These are phyloP conservation scores for Aspergillus ibericus DNA, from an alignment of 2,329 filamentous ascomycete species.

Conservation along the genomic window DNA sequence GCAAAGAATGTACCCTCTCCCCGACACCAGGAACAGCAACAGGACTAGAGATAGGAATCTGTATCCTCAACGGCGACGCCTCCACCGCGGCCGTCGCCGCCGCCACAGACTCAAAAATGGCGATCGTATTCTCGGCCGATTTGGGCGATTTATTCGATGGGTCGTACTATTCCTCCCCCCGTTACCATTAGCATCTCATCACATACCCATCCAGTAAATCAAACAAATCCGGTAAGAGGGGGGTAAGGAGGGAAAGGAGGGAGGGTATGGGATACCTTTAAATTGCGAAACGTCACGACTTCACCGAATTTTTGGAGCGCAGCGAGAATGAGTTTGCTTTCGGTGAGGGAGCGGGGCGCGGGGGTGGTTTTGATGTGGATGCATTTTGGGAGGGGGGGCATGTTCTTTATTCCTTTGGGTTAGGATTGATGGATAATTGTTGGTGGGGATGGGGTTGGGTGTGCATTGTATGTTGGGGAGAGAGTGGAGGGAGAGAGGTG, in stretches of 20 bases:
- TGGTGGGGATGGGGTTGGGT: neutral
- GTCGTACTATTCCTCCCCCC: constrained; percentile 30
- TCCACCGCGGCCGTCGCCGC: constrained; percentile 35
- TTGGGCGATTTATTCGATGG: constrained; percentile 24
- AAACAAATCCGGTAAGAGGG: too few relatives aligned
- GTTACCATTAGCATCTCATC: too few relatives aligned
- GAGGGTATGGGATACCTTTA: constrained; percentile 28
- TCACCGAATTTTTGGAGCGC: constrained; percentile 45
- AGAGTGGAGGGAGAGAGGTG: neutral
- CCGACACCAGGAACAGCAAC: too few relatives aligned
- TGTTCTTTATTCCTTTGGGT: neutral
- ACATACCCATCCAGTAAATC: too few relatives aligned
- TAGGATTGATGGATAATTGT: too few relatives aligned
- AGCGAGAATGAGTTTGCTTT: constrained; percentile 37
- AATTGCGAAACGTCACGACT: constrained; percentile 39
- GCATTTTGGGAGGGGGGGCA: constrained; percentile 22
- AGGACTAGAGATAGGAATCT: constrained; percentile 14
- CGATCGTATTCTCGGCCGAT: constrained; percentile 26
- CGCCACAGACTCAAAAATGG: constrained; percentile 39
- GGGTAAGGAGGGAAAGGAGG: neutral
- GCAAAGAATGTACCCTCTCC: too few relatives aligned
- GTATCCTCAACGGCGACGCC: constrained; percentile 30
- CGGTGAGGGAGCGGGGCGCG: constrained; percentile 28
- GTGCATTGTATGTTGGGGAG: constrained; percentile 10
- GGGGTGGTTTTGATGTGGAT: constrained; percentile 35